Conservation (phyloP, 768 basidiomycete genomes). For the Hemileccinum impolitum region DNA sequence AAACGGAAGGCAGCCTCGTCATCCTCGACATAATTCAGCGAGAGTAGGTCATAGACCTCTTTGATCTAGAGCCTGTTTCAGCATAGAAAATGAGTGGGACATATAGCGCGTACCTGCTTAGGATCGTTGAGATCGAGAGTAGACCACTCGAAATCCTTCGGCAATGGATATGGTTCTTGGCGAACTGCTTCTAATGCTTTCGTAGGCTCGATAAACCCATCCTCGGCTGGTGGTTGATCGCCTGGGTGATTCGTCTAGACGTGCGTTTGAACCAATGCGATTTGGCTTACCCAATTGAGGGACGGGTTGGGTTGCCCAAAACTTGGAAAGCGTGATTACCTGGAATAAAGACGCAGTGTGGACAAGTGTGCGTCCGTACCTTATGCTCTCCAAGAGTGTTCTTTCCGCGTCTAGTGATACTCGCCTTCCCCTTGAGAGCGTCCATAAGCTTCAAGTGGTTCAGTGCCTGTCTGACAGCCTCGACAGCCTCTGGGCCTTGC, state of each 20-base stretch:
- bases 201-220: constrained; percentile 87
- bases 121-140: constrained; percentile 75
- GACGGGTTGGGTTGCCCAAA: constrained; percentile 98
- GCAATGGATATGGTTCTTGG: constrained; percentile 84
- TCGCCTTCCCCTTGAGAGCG: constrained; percentile 77
- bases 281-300: constrained; percentile 66
- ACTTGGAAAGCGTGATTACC: constrained; percentile 44
- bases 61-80: constrained; percentile 52
- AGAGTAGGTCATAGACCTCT: constrained; percentile 90
- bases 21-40: constrained; percentile 95
- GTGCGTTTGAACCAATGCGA: not conserved
- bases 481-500: constrained; percentile 65
- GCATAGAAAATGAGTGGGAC: not conserved
- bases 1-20: constrained; percentile 95
- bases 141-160: constrained; percentile 92
- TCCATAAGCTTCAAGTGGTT: constrained; percentile 85
- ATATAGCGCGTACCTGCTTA: constrained; percentile 50
- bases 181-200: constrained; percentile 75
- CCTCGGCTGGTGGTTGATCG: constrained; percentile 60
- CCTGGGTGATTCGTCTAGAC: constrained; percentile 36
- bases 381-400: constrained; percentile 89
- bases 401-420: constrained; percentile 68
- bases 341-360: constrained; percentile 1
- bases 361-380: constrained; percentile 41
- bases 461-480: constrained; percentile 64